Evolutionary conservation across 768 basidiomycete genomes (phyloP).

Genomic region (Naganishia friedmannii): DNA sequence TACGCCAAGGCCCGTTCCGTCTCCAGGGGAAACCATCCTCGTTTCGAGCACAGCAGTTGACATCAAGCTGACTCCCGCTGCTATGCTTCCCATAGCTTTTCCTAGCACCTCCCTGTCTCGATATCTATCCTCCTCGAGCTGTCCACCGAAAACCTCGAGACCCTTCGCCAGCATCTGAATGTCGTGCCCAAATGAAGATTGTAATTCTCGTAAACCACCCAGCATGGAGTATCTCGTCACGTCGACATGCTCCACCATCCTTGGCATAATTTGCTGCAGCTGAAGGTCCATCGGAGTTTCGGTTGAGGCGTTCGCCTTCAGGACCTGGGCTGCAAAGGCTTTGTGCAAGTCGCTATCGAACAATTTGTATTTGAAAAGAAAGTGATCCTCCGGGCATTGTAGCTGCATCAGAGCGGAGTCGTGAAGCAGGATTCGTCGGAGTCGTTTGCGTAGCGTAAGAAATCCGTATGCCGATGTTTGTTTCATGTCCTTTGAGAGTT

Average conservation of each 20-base stretch:
- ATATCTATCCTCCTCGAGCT: neutral
- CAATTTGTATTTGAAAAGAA: neutral
- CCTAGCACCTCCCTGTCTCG: neutral
- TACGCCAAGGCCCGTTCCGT: no score
- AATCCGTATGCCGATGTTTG: conserved; percentile 4
- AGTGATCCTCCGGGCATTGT: neutral
- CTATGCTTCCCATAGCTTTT: neutral
- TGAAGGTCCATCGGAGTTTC: conserved; percentile 9
- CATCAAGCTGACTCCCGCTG: conserved; percentile 4
- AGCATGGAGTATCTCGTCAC: neutral
- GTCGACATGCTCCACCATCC: neutral
- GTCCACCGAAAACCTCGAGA: neutral
- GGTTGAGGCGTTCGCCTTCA: neutral
- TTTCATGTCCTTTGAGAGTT: neutral
- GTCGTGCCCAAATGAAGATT: neutral
- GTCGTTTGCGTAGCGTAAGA: conserved; percentile 4
- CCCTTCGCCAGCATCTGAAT: neutral
- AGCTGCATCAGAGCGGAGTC: conserved; percentile 15
- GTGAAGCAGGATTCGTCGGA: conserved; percentile 1
- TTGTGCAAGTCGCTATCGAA: conserved; percentile 2
- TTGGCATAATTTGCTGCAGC: neutral
- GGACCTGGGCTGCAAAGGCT: neutral
- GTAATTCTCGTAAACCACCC: neutral
- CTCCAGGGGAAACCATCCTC: neutral
- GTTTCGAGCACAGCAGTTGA: neutral